Evolutionary conservation across 345 rosid species (phyloP).

Genomic region (Sonneratia alba): DNA sequence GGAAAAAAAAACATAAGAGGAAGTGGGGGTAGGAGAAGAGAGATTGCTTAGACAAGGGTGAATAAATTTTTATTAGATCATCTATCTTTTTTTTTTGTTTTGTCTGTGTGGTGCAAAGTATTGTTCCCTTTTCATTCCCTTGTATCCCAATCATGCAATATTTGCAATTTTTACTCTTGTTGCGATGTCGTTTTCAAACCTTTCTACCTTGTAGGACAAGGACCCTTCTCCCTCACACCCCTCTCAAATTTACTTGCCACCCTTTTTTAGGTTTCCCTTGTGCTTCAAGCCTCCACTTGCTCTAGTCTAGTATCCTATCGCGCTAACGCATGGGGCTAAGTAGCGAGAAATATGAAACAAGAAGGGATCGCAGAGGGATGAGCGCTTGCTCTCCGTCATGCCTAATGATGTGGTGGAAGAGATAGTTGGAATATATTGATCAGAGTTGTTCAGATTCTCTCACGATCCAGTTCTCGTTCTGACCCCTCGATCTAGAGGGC

Average conservation of each 20-base stretch:
- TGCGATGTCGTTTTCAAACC: conserved; percentile 48
- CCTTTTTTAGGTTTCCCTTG: conserved; percentile 35
- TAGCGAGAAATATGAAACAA: not conserved
- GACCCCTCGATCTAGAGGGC: too few species aligned
- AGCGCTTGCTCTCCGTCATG: too few species aligned
- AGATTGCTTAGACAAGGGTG: conserved; percentile 38
- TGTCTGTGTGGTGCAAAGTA: not conserved
- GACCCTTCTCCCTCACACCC: conserved; percentile 37
- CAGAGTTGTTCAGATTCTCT: too few species aligned
- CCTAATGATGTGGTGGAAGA: too few species aligned
- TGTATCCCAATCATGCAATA: conserved; percentile 34
- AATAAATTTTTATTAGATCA: conserved; percentile 9
- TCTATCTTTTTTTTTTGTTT: not conserved
- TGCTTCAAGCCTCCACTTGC: conserved; percentile 20
- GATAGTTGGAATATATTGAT: too few species aligned
- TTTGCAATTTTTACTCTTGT: conserved; percentile 30
- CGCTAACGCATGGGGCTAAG: not conserved
- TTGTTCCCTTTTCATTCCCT: conserved; percentile 15
- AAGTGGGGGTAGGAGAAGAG: conserved; percentile 4
- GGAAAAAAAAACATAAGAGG: not conserved
- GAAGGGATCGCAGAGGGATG: not conserved
- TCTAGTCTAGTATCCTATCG: not conserved
- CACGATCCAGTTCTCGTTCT: too few species aligned
- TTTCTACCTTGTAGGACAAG: conserved; percentile 43
- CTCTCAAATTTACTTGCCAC: conserved; percentile 25